Conservation (phyloP, 306 rosid genomes). For the Ormosia emarginata region DNA sequence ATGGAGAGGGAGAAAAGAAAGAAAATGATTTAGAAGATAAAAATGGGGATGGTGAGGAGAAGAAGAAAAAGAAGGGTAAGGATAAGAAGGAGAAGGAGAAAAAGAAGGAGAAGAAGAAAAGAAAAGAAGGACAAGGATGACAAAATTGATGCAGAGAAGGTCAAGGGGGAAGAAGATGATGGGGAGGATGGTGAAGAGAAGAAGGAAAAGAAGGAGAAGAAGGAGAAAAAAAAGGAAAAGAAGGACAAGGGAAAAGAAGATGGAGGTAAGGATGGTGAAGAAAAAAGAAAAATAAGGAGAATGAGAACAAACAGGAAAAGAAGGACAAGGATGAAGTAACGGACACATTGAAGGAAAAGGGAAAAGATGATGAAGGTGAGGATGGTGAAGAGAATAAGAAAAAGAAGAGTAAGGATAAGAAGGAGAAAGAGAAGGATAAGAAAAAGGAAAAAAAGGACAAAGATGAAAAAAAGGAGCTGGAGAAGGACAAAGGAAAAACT, state of each 20-base stretch:
- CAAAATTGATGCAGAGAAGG: not conserved
- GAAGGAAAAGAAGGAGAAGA: no score
- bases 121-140: conserved; percentile 5
- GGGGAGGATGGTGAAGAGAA: not conserved
- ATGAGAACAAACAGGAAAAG: conserved; percentile 3
- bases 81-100: not conserved
- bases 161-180: not conserved
- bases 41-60: not conserved
- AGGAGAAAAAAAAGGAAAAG: no score
- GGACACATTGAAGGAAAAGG: not conserved
- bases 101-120: not conserved
- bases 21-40: not conserved
- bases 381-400: conserved; percentile 8
- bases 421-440: not conserved
- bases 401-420: not conserved
- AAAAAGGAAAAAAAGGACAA: not conserved
- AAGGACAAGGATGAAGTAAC: conserved; percentile 23
- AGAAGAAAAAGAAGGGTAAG: not conserved
- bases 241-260: not conserved
- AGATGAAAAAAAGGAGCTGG: no score
- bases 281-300: not conserved
- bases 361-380: not conserved
- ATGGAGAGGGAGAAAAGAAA: not conserved
- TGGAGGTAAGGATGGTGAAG: not conserved
- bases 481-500: no score